These are phyloP conservation scores for Yamadazyma blattariae DNA, from an alignment of 1,139 yeast species.

Conservation along the genomic window DNA sequence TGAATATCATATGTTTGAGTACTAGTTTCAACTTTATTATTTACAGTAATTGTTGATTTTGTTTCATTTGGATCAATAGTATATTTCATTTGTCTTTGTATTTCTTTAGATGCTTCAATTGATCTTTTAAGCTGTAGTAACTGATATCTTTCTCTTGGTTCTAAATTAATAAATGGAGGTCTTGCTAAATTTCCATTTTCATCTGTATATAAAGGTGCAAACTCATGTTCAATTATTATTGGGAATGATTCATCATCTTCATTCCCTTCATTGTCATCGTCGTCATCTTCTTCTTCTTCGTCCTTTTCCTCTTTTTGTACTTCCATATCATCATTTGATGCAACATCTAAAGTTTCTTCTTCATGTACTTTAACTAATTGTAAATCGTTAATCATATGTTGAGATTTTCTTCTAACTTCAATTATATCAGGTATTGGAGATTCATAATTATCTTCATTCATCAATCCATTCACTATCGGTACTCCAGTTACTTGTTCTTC, in stretches of 20 bases:
- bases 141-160: constrained; percentile 44
- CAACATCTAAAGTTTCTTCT: neutral
- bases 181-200: constrained; percentile 38
- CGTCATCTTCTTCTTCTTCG: neutral
- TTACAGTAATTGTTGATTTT: constrained; percentile 14
- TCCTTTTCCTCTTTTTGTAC: neutral
- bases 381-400: constrained; percentile 17
- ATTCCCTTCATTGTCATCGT: neutral
- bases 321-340: neutral
- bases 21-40: constrained; percentile 35
- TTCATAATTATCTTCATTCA: constrained; percentile 10
- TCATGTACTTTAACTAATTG: neutral
- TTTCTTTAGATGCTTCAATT: constrained; percentile 33
- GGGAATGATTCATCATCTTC: constrained; percentile 4
- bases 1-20: constrained; percentile 41
- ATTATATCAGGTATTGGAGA: constrained; percentile 20
- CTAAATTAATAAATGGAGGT: constrained; percentile 47
- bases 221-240: constrained; percentile 22
- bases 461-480: neutral
- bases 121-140: constrained; percentile 39
- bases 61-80: constrained; percentile 45
- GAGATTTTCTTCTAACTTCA: constrained; percentile 15
- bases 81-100: constrained; percentile 33
- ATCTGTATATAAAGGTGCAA: constrained; percentile 35
- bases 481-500: too few species aligned